Base-by-base conservation (phyloP, 768 basidiomycete genomes). In the Leccinum olivaceopallidum region DNA sequence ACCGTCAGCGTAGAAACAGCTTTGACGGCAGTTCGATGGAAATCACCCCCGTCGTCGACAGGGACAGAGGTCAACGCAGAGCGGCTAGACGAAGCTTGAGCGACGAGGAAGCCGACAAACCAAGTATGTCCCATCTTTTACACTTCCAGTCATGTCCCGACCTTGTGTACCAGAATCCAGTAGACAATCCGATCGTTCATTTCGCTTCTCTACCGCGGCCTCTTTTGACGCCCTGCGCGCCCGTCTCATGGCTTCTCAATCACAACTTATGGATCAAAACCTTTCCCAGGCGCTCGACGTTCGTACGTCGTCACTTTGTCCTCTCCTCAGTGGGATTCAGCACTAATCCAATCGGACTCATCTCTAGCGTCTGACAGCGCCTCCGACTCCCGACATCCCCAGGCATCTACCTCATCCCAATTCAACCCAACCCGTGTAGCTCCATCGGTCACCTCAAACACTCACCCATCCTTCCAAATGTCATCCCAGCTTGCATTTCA, bases 31-130 rank as follows among this genome's bases (percentile, higher is more conserved):
- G 86, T 65, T 85, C 86, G 57, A 81, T 83, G 44, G 86, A 88
- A 57, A 76, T 77, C 14, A 84, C 78, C 52, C 84, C 86, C 1
- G 69, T 77, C 2, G 71, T 80, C 44, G 67, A 75, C 47, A 75
- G 77, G 66, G 78, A 80, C 58, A 73, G 78, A 60, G 71, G 73
- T 24, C 76, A 72, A 58, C 76, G 73, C 60, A 85, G 80, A 71
- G 80, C 78, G 10, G 83, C 85, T 61, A 78, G 83, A 39, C 79
- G 76, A 64, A 89, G 85, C 67, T 61, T 85, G 64, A 89, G 87
- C 66, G 89, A 90, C 64, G 88, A 90, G 67, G 89, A 89, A 67
- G 71, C 75, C 3, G 87, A 87, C 37, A 80, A 79, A 62, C 67
- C 79, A 57, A 78, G 88, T 89, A 72, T 67, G 86, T 65, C 1